Evolutionary conservation across 2,329 filamentous ascomycete genomes (phyloP), one percentile per base, ranked within the genome.

Genomic region (Dothideomycetes sp.): DNA sequence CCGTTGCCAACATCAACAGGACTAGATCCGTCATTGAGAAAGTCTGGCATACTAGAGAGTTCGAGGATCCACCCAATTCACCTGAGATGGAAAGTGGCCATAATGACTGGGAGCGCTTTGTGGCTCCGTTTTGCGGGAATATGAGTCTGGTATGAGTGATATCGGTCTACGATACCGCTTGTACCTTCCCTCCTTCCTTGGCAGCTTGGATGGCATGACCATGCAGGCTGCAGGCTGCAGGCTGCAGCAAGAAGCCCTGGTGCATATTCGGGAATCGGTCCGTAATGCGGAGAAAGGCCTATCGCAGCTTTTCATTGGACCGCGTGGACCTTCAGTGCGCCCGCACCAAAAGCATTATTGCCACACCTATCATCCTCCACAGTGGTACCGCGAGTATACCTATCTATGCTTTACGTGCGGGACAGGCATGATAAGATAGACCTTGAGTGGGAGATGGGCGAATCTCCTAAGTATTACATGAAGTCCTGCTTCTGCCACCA

Each of bases 1-100:
- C 56, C 0, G 65, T 64, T 2, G 51, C 68, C 1, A 70, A 70
- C 34, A 57, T 69, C 5, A 55, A 60, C 8, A 58, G 64, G 15
- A 68, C 64, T 5, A 54, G 63, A 9, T 60, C 62, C 1, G 68
- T 70, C 3, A 66, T 70, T 37, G 55, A 61, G 8, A 67, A 64
- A 33, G 58, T 70, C 9, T 70, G 68, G 68, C 60, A 62, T 40
- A 59, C 59, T 32, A 56, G 67, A 16, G 65, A 70, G 37, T 45
- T 53, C 22, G 53, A 47, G 44, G 4, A 51, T 36, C 37, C 7
- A 30, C 37, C 15, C 44, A 18, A 33, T 41, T 11, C 37, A 40
- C 16, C 19, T 31, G 36, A 45, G 43, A 15, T 43, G 43, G 3
- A 46, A 12, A 52, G 19, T 60, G 46, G 45, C 3, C 49, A 52